These are phyloP conservation scores for Boletus rufocinnamomeus DNA, from an alignment of 768 basidiomycete genomes.

Conservation along the genomic window DNA sequence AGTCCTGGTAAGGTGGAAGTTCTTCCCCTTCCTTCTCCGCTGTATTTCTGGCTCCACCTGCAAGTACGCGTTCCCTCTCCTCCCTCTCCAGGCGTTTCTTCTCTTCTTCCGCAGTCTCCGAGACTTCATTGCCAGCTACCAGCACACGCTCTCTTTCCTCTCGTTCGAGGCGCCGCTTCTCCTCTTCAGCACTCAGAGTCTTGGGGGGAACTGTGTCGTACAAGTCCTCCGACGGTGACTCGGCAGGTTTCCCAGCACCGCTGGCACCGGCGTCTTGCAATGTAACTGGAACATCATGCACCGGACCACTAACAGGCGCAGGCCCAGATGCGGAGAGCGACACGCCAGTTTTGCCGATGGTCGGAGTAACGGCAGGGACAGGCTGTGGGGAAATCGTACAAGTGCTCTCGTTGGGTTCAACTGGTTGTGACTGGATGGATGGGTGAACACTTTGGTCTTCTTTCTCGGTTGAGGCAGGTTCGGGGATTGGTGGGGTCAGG, in stretches of 20 bases:
- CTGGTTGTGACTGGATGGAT: background rate
- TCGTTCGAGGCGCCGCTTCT: constrained; percentile 60
- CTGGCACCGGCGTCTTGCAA: background rate
- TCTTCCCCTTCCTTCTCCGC: constrained; percentile 37
- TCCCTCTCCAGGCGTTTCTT: constrained; percentile 66
- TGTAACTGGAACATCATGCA: background rate
- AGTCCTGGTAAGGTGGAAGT: constrained; percentile 48
- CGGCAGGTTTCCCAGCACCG: constrained; percentile 24
- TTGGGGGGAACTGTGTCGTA: constrained; percentile 29
- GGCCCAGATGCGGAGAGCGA: constrained; percentile 64
- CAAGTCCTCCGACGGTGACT: constrained; percentile 33
- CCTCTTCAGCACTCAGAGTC: constrained; percentile 60
- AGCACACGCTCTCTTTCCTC: constrained; percentile 54
- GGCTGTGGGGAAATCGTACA: constrained; percentile 25
- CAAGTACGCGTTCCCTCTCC: constrained; percentile 58
- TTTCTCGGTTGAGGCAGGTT: constrained; percentile 12
- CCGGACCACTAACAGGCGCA: constrained; percentile 64
- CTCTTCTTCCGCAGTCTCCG: constrained; percentile 62
- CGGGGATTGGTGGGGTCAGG: constrained; percentile 43
- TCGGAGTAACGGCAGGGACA: constrained; percentile 36
- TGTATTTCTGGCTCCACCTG: constrained; percentile 28
- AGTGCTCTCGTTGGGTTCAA: constrained; percentile 27
- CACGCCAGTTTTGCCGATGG: constrained; percentile 54
- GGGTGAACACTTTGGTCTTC: constrained; percentile 12
- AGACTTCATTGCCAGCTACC: constrained; percentile 21